phyloP scores from a whole-genome alignment of 2,329 filamentous ascomycete genomes.

The Proliferodiscus dingleyae region DNA sequence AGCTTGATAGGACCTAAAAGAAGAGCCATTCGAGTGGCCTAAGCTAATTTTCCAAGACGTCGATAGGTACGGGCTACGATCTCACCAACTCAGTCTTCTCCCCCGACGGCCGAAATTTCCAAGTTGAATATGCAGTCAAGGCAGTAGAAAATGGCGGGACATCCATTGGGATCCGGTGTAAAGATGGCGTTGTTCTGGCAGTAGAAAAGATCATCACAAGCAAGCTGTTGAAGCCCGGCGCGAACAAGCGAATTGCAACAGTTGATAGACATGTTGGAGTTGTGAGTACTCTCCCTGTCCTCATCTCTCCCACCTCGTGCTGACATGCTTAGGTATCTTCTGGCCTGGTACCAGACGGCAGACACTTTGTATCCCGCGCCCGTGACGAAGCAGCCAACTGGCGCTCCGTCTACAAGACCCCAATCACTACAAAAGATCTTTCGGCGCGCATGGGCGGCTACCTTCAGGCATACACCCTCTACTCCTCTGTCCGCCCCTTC shows the following conservation, averaged over 20 bases:
- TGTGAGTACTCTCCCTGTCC: conserved; percentile 49
- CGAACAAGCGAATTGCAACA: conserved; percentile 95
- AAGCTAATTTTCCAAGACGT: conserved; percentile 61
- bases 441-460: conserved; percentile 93
- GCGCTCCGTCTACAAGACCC: conserved; percentile 90
- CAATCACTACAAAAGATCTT: conserved; percentile 83
- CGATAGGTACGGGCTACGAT: conserved; percentile 99
- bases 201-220: conserved; percentile 95
- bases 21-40: neutral
- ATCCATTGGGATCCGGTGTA: conserved; percentile 92
- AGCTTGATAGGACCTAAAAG: conserved; percentile 17
- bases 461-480: conserved; percentile 95
- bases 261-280: conserved; percentile 91
- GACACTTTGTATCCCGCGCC: conserved; percentile 90
- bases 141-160: conserved; percentile 98
- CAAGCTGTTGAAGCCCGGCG: conserved; percentile 89
- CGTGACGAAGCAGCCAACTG: conserved; percentile 89
- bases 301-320: neutral
- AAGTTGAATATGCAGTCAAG: conserved; percentile 98
- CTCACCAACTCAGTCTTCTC: conserved; percentile 99
- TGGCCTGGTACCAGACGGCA: conserved; percentile 88
- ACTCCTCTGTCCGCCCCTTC: conserved; percentile 93
- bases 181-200: conserved; percentile 92
- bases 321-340: conserved; percentile 71
- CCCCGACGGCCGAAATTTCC: conserved; percentile 97